Conservation (phyloP, 2,329 filamentous ascomycete species). For the Aspergillus fumigatus region DNA sequence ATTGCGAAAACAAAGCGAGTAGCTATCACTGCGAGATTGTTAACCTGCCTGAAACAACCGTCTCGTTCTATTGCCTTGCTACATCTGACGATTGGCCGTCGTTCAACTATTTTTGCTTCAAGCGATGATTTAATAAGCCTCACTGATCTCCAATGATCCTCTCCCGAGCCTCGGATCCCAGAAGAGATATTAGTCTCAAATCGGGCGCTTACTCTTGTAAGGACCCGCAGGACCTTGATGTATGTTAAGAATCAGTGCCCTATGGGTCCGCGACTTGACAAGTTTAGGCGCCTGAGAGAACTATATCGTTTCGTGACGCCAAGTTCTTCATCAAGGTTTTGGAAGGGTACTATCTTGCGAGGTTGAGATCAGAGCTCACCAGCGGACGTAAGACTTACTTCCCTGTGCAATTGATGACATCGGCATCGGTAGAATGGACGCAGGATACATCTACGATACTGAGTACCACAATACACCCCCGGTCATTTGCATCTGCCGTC, state of each 20-base stretch:
- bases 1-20: background rate
- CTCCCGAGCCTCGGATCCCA: background rate
- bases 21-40: background rate
- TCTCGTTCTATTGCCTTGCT: background rate
- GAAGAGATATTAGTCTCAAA: background rate
- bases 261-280: background rate
- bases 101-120: background rate
- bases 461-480: background rate
- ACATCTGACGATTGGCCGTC: conserved; percentile 1
- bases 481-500: background rate
- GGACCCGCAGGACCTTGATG: background rate
- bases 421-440: background rate
- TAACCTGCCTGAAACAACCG: background rate
- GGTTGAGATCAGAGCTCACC: background rate
- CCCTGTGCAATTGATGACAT: background rate
- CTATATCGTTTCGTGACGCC: background rate
- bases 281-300: background rate
- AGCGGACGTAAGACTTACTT: background rate
- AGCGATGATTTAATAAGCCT: background rate
- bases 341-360: background rate
- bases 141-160: background rate
- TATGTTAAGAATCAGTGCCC: background rate
- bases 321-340: background rate
- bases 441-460: background rate
- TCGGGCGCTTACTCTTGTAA: background rate